Evolutionary conservation across 768 basidiomycete species (phyloP).

Genomic region (Psilocybe sp.): DNA sequence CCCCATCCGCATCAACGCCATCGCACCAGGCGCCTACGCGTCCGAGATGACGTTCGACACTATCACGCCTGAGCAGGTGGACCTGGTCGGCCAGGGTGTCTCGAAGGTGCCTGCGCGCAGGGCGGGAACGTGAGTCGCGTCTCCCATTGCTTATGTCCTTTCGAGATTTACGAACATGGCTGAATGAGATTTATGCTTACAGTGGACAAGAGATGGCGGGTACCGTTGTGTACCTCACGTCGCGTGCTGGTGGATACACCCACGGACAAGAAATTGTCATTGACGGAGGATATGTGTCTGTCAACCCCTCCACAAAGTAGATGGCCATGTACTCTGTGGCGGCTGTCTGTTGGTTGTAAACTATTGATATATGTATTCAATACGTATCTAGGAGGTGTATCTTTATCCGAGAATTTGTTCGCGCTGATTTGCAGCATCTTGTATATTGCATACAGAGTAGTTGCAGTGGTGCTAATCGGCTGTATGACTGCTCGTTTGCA

Average conservation of each 20-base stretch:
- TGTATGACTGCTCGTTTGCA: no score
- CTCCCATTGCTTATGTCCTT: neutral
- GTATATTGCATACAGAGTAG: no score
- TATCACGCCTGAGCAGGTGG: slow-evolving; percentile 44
- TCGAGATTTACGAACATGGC: neutral
- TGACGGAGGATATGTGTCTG: slow-evolving; percentile 72
- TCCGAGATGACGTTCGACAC: slow-evolving; percentile 70
- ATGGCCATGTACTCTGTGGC: neutral
- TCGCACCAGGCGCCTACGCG: slow-evolving; percentile 74
- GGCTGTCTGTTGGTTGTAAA: neutral
- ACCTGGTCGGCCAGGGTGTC: slow-evolving; percentile 59
- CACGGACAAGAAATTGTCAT: slow-evolving; percentile 78
- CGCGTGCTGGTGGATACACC: slow-evolving; percentile 68
- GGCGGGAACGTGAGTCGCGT: slow-evolving; percentile 59
- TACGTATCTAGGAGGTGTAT: no score
- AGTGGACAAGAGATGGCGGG: slow-evolving; percentile 77
- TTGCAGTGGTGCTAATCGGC: no score
- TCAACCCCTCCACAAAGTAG: slow-evolving; percentile 56
- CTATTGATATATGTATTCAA: neutral
- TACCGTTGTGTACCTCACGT: slow-evolving; percentile 72
- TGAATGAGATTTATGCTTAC: neutral
- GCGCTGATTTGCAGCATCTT: no score
- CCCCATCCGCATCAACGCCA: slow-evolving; percentile 68
- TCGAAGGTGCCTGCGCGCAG: slow-evolving; percentile 58
- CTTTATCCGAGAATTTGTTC: no score